Base-by-base conservation (phyloP, 2,329 filamentous ascomycete genomes). In the Aspergillus fijiensis region DNA sequence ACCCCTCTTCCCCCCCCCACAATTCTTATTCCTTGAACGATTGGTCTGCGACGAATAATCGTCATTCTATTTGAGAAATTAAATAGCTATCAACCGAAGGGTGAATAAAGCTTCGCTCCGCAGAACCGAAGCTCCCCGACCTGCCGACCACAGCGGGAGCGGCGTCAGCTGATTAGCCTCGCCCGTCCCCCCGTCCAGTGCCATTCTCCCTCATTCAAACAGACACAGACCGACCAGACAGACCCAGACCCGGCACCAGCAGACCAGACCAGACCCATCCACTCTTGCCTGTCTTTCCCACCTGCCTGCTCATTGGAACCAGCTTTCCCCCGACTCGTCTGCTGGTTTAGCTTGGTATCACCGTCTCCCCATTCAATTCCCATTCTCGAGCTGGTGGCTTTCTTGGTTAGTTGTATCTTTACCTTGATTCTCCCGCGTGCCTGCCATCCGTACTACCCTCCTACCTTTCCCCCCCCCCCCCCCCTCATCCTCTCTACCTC, bases 81-180 rank as follows among this genome's bases (percentile, higher is more conserved):
- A 6, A 45, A 19, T 45, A 45, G 33, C 12, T 35, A 35, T 45
- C 6, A 45, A n/a, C 1, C 47, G 42, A 52, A 51, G 47, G 39
- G 45, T 19, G 14, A 53, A 27, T 47, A 25, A 21, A 54, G 19
- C 35, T 54, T n/a, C 51, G 35, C 57, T n/a, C 39, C 39, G 39
- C 39, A 48, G 31, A 12, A 54, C 33, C n/a, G 49, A 51, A 27
- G 33, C 51, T 29, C 27, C 27, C 27, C 27, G 27, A 29, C 27
- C 27, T 53, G 10, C 19, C 25, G 27, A 55, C 25, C 42, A 31
- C 59, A 57, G 57, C 57, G 54, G 59, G 61, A 57, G 61, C 52
- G 55, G 52, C 59, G 49, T 68, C 66, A 66, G 65, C 66, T 68
- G 65, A 66, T 65, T 62, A 63, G 62, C 62, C 65, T 62, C 47